Evolutionary conservation across 306 rosid species (phyloP).

Genomic region (Heteromeles arbutifolia): DNA sequence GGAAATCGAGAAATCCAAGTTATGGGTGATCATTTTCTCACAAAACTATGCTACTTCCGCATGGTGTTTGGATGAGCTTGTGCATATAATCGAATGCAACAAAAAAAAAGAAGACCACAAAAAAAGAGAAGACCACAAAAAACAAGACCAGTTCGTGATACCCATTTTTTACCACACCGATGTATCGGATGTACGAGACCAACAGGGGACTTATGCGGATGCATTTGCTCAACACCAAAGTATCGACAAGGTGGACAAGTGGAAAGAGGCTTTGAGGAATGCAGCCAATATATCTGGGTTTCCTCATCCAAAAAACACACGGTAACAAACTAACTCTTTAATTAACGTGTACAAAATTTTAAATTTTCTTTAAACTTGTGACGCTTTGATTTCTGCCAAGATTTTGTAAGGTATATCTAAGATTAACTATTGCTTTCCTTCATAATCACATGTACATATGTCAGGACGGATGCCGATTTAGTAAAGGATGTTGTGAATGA

Average conservation of each 20-base stretch:
- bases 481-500: not conserved
- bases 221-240: too few relatives aligned
- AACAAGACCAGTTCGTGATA: not conserved
- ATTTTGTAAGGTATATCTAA: not conserved
- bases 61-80: not conserved
- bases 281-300: not conserved
- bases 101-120: too few relatives aligned
- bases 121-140: too few relatives aligned
- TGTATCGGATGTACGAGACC: too few relatives aligned
- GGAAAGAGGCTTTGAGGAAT: not conserved
- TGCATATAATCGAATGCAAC: not conserved
- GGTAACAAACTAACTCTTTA: too few relatives aligned
- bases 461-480: not conserved
- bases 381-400: too few relatives aligned
- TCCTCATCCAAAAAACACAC: not conserved
- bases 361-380: not conserved
- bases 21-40: not conserved
- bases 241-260: rapidly evolving
- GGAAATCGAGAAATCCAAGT: not conserved
- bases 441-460: not conserved
- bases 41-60: not conserved
- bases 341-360: not conserved
- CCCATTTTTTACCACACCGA: not conserved
- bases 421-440: not conserved
- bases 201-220: too few relatives aligned